Conservation (phyloP, 345 rosid genomes). For the Syzygium aromaticum region DNA sequence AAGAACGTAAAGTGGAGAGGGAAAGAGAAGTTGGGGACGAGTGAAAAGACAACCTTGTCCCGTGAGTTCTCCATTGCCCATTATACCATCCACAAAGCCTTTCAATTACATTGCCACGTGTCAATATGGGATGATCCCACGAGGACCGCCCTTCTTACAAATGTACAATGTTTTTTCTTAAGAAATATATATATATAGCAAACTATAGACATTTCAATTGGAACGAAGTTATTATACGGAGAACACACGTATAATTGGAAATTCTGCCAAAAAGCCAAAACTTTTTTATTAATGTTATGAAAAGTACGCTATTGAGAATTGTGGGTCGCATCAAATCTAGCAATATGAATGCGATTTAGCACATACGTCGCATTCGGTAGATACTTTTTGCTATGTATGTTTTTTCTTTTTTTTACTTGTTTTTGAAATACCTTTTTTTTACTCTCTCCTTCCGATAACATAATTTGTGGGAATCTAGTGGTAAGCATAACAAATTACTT, state of each 20-base stretch:
- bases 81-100: not conserved
- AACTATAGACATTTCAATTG: not conserved
- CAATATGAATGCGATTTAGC: not conserved
- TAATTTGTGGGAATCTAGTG: not conserved
- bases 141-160: not conserved
- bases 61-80: not conserved
- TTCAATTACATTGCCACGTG: not conserved
- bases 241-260: not conserved
- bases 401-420: not conserved
- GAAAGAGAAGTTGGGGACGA: not conserved
- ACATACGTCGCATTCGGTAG: fast-evolving
- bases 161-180: not conserved
- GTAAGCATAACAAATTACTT: not conserved
- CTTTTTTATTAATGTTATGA: not conserved
- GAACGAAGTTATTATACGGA: not conserved
- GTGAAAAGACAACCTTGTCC: not conserved
- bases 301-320: not conserved
- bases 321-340: not conserved
- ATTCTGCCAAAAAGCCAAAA: not conserved
- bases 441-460: not conserved
- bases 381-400: not conserved
- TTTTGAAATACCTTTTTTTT: not conserved
- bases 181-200: not conserved
- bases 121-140: not conserved
- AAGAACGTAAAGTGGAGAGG: not conserved